Evolutionary conservation across 1,284 basidiomycete species (phyloP).

Genomic region (Tausonia pullulans): DNA sequence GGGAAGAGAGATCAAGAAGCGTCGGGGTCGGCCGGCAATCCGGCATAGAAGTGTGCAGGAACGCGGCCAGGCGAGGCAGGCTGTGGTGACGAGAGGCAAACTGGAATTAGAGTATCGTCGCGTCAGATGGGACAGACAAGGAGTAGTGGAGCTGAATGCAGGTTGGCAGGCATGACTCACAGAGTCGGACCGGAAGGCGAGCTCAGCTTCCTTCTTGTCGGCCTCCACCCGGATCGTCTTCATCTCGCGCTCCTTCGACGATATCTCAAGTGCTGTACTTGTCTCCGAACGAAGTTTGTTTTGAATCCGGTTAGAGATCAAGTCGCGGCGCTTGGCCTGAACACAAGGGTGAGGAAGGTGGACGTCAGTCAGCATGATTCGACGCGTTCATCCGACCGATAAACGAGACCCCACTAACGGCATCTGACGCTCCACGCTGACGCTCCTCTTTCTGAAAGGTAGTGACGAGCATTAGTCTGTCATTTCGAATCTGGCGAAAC

Average conservation of each 20-base stretch:
- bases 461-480: background rate
- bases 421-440: conserved; percentile 12
- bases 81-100: background rate
- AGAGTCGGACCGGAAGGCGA: background rate
- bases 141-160: background rate
- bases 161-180: background rate
- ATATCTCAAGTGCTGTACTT: conserved; percentile 1
- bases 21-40: background rate
- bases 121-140: background rate
- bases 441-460: conserved; percentile 13
- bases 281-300: conserved; percentile 13
- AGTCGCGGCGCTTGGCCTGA: conserved; percentile 12
- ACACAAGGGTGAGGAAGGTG: background rate
- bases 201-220: conserved; percentile 4
- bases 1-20: background rate
- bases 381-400: background rate
- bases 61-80: conserved; percentile 4
- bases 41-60: conserved; percentile 9
- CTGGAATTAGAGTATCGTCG: background rate
- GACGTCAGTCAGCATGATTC: background rate
- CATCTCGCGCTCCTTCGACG: conserved; percentile 7
- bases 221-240: background rate
- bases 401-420: background rate
- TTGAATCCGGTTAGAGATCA: conserved; percentile 13
- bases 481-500: background rate